Evolutionary conservation across 164 flowering plant genomes (phyloP).

Genomic region (Vitis riparia): DNA sequence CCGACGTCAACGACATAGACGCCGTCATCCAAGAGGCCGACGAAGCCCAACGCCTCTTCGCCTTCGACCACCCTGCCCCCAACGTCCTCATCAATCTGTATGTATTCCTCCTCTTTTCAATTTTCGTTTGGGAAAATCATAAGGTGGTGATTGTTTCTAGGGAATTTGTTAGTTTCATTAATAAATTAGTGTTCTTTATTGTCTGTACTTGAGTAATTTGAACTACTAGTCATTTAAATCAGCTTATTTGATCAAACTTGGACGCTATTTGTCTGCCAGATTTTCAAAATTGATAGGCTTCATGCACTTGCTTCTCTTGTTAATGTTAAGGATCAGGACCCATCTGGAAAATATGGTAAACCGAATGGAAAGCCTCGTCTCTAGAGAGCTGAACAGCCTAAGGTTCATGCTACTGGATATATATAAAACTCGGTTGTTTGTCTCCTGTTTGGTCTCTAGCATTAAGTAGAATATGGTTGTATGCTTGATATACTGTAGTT

Average conservation of each 20-base stretch:
- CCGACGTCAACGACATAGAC: conserved; percentile 83
- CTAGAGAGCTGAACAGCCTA: no score
- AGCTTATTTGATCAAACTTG: not conserved
- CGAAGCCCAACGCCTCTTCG: conserved; percentile 55
- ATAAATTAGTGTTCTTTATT: not conserved
- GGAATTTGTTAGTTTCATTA: not conserved
- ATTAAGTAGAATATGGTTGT: no score
- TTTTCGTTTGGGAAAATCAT: not conserved
- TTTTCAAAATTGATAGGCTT: not conserved
- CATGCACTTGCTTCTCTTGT: not conserved
- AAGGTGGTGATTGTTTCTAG: no score
- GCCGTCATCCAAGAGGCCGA: conserved; percentile 82
- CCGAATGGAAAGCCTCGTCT: no score
- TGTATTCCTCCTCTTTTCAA: not conserved
- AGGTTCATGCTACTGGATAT: no score
- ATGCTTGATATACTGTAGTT: no score
- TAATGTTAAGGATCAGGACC: not conserved
- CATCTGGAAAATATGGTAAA: no score
- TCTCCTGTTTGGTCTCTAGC: no score
- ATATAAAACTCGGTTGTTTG: no score
- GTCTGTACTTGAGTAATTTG: not conserved
- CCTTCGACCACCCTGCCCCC: conserved; percentile 43
- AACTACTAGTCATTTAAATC: not conserved
- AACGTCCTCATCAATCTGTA: conserved; percentile 58
- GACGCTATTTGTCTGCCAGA: not conserved